Base-by-base conservation (phyloP, 2,329 filamentous ascomycete species). In the Talaromyces sp. region DNA sequence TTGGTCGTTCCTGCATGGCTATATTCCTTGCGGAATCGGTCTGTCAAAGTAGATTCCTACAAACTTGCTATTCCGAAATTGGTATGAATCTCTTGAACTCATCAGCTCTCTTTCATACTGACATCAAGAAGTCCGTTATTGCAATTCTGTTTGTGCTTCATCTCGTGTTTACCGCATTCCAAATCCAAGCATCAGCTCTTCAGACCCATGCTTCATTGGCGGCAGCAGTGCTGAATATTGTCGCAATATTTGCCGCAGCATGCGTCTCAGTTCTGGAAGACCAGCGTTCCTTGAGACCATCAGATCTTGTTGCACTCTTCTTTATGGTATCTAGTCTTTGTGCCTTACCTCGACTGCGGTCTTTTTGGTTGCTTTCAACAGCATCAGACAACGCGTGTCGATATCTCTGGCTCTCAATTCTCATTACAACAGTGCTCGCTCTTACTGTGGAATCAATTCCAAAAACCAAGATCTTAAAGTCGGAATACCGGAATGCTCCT, bases 261-360 rank as follows among this genome's bases (percentile, higher is more conserved):
- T 72, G 69, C 61, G 63, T 74, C 1, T 75, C 73, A 0, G 69
- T 62, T 60, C 61, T 72, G 11, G 70, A 73, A 50, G 69, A 75
- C 50, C 68, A 68, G 31, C 67, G 72, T 31, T 72, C 70, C 1
- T 64, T 73, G 19, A 66, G 67, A 6, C 73, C 73, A 9, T 74
- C 71, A 3, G 66, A 68, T 41, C 45, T 74, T 31, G 67, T 79
- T 72, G 19, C 71, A 35, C 47, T 78, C 24, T 84, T 81, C 66
- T 74, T 84, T 7, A 69, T 78, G 3, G 58, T 80, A 39, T 76
- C 78, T 0, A 65, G 77, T 14, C 43, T 81, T 6, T 74, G 83
- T 39, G 78, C 80, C 66, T 71, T 74, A 7, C 74, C 76, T 11
- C 76, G 78, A 35, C 71, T 76, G 2, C 75, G 82, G n/a, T 82